Conservation (phyloP, 805 yeast species). For the Candida pini region DNA sequence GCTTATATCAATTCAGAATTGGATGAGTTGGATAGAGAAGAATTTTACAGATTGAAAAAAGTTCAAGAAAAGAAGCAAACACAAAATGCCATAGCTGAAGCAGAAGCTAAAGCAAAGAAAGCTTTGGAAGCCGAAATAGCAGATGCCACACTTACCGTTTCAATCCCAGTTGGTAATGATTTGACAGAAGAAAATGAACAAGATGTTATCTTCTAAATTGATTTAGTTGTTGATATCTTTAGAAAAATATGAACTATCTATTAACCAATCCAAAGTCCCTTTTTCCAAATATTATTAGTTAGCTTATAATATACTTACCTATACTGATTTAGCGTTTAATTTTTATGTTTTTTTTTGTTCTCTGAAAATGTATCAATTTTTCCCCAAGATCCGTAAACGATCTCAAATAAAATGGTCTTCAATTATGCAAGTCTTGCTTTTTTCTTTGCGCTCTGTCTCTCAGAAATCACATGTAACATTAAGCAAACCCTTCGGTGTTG, state of each 20-base stretch:
- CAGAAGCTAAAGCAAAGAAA: constrained; percentile 37
- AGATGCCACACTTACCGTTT: constrained; percentile 18
- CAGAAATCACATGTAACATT: too few relatives aligned
- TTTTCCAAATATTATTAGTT: background rate
- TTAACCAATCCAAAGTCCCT: background rate
- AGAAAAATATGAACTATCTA: background rate
- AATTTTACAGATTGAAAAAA: constrained; percentile 91
- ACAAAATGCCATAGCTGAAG: constrained; percentile 62
- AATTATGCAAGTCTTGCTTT: too few relatives aligned
- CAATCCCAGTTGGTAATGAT: constrained; percentile 9
- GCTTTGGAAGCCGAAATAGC: constrained; percentile 14
- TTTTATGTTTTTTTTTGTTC: background rate
- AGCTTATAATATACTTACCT: background rate
- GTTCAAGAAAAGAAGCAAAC: constrained; percentile 92
- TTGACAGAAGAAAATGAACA: constrained; percentile 31
- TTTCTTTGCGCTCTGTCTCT: too few relatives aligned
- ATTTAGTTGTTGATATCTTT: background rate
- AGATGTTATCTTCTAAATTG: constrained; percentile 32
- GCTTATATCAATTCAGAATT: constrained; percentile 87
- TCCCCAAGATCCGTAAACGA: too few relatives aligned
- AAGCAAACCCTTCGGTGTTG: too few relatives aligned
- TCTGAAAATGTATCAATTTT: too few relatives aligned
- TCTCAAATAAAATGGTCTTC: too few relatives aligned
- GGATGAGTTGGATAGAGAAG: constrained; percentile 98
- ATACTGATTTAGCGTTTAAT: background rate